phyloP scores from a whole-genome alignment of 2,329 filamentous ascomycete species.

The Pseudogymnoascus sp. region DNA sequence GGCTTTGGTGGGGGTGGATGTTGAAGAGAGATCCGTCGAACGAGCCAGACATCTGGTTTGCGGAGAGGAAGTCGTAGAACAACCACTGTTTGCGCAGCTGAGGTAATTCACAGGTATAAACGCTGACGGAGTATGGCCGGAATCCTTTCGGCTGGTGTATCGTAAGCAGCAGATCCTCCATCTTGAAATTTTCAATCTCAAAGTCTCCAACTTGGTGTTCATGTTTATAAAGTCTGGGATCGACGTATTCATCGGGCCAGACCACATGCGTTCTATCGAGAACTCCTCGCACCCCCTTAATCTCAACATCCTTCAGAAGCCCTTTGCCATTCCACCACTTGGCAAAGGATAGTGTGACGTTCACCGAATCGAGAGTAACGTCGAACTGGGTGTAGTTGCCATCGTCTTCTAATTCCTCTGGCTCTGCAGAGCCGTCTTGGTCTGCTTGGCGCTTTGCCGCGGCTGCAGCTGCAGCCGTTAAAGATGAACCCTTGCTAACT shows the following conservation, averaged over 20 bases:
- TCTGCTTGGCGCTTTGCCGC: conserved; percentile 57
- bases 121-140: conserved; percentile 90
- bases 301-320: conserved; percentile 80
- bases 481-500: conserved; percentile 86
- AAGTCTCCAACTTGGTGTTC: conserved; percentile 88
- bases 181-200: conserved; percentile 92
- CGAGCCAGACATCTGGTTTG: conserved; percentile 91
- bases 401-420: conserved; percentile 58
- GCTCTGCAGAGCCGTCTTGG: conserved; percentile 22
- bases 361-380: conserved; percentile 86
- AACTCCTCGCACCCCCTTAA: conserved; percentile 87
- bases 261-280: conserved; percentile 79
- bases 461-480: conserved; percentile 74
- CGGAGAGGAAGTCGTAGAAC: conserved; percentile 94
- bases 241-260: conserved; percentile 59
- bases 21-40: conserved; percentile 95
- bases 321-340: conserved; percentile 99
- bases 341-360: conserved; percentile 92
- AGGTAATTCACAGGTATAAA: conserved; percentile 90
- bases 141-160: conserved; percentile 85
- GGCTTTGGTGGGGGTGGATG: conserved; percentile 87
- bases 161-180: conserved; percentile 87
- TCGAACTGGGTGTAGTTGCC: conserved; percentile 98
- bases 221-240: conserved; percentile 81
- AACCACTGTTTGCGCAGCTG: conserved; percentile 92